phyloP scores from a whole-genome alignment of 345 rosid species.

The Syzygium grande region DNA sequence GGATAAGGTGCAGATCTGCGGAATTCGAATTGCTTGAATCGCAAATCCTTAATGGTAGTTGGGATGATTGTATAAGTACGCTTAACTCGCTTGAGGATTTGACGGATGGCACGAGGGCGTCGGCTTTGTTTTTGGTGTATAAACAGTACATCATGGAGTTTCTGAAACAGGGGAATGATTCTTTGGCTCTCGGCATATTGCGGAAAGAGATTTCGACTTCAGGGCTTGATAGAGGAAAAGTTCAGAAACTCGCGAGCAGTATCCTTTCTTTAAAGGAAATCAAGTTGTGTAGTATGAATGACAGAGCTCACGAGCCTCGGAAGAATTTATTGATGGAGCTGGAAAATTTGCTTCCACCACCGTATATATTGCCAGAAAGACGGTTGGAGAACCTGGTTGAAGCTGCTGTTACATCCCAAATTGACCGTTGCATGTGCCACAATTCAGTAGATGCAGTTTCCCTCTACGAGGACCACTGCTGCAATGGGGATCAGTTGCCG shows the following conservation, averaged over 20 bases:
- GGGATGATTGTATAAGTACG: constrained; percentile 51
- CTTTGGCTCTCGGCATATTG: constrained; percentile 45
- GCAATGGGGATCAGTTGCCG: constrained; percentile 74
- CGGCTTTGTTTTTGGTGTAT: constrained; percentile 51
- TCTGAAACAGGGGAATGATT: constrained; percentile 46
- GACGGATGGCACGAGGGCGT: constrained; percentile 36
- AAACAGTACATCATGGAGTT: constrained; percentile 66
- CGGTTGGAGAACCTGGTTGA: constrained; percentile 74
- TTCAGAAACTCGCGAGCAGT: constrained; percentile 45
- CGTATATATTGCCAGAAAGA: constrained; percentile 46
- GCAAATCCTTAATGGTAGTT: constrained; percentile 51
- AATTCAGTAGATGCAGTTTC: constrained; percentile 50
- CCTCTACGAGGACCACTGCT: constrained; percentile 64
- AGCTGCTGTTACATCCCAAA: constrained; percentile 43
- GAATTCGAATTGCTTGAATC: constrained; percentile 48
- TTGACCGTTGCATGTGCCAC: constrained; percentile 68
- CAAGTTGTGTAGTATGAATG: constrained; percentile 29
- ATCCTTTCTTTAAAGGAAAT: constrained; percentile 36
- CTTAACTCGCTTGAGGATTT: constrained; percentile 29
- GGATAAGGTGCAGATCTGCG: constrained; percentile 32
- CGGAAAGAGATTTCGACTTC: constrained; percentile 46
- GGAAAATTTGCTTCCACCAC: constrained; percentile 54
- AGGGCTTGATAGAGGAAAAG: constrained; percentile 41
- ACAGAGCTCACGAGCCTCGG: constrained; percentile 26
- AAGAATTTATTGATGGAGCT: constrained; percentile 44